Evolutionary conservation across 2,329 filamentous ascomycete species (phyloP), one percentile per base, ranked within the genome.

Genomic region (Neonectria sp.): DNA sequence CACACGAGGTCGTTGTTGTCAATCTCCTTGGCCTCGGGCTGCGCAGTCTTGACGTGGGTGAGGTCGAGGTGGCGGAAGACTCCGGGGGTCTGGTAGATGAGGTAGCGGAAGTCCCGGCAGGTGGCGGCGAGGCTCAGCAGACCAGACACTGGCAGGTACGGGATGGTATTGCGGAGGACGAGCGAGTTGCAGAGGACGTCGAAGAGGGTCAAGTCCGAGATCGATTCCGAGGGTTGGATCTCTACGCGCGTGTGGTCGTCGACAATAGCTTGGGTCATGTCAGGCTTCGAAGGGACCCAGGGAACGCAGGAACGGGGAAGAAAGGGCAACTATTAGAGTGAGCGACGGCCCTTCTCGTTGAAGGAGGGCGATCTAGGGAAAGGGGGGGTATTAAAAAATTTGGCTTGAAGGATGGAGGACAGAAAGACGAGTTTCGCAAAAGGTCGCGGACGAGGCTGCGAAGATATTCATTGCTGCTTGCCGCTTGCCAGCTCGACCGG

Each of bases 21-120:
- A 31, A 83, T 81, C 65, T 67, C 68, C 2, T 55, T 65, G 6
- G 85, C 80, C 21, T 88, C 84, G 68, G 92, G 86, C 73, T 91
- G 88, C 11, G 92, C 91, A 2, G 89, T 86, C 71, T 88, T 91
- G 73, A 93, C 89, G n/a, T 82, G 84, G 5, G 90, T 91, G 55
- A 98, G 85, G 78, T 98, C 93, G 48, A 97, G 86, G 78, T 95
- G 89, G 53, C 94, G 91, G 81, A 97, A 96, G 60, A 93, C 89
- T 70, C 92, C 91, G 0, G 93, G 90, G 0, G 92, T 93, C 63
- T 89, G 82, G 73, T 88, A 84, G 64, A 97, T 79, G 29, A 95
- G 83, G 49, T 86, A 83, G 62, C 88, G 88, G 75, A 95, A 87
- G 35, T 86, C 79, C 68, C 88, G 91, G 74, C 87, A 94, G 13